phyloP scores from a whole-genome alignment of 2,329 filamentous ascomycete genomes.

The Byssochlamys sp. region DNA sequence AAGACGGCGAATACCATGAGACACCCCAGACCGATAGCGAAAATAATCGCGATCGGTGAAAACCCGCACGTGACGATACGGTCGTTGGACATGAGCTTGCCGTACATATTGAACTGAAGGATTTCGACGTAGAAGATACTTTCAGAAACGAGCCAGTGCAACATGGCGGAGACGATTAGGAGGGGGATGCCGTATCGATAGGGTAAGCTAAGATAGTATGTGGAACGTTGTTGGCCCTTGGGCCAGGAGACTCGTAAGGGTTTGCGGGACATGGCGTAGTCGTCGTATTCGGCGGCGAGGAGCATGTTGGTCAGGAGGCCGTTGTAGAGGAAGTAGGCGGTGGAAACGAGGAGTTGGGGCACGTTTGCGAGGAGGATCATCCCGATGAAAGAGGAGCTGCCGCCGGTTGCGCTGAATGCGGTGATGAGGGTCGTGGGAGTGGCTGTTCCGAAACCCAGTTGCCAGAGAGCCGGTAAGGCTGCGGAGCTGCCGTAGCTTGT shows the following conservation, averaged over 20 bases:
- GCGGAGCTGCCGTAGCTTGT: neutral
- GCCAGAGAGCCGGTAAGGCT: neutral
- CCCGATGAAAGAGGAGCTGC: conserved; percentile 1
- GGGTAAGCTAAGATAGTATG: conserved; percentile 37
- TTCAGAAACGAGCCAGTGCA: conserved; percentile 42
- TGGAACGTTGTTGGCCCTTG: conserved; percentile 31
- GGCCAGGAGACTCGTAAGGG: conserved; percentile 36
- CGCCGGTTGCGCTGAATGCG: neutral
- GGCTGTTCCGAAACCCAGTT: neutral
- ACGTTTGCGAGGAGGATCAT: conserved; percentile 20
- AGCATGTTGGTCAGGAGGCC: conserved; percentile 36
- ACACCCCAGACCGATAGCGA: neutral
- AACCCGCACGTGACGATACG: neutral
- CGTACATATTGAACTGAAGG: neutral
- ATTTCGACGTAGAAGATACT: conserved; percentile 25
- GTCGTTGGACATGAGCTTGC: neutral
- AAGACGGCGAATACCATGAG: neutral
- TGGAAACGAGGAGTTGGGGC: conserved; percentile 22
- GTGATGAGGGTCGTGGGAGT: neutral
- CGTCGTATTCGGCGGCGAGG: conserved; percentile 39
- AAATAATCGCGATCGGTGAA: neutral
- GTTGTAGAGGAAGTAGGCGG: conserved; percentile 26
- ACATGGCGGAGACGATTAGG: conserved; percentile 18
- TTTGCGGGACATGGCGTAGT: conserved; percentile 27
- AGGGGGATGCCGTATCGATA: conserved; percentile 35